A percentile compares a stretch with the other conserved stretches of the same genome.
Evolutionary conservation across 805 yeast genomes (phyloP).

Genomic region (Lipomyces sp.): DNA sequence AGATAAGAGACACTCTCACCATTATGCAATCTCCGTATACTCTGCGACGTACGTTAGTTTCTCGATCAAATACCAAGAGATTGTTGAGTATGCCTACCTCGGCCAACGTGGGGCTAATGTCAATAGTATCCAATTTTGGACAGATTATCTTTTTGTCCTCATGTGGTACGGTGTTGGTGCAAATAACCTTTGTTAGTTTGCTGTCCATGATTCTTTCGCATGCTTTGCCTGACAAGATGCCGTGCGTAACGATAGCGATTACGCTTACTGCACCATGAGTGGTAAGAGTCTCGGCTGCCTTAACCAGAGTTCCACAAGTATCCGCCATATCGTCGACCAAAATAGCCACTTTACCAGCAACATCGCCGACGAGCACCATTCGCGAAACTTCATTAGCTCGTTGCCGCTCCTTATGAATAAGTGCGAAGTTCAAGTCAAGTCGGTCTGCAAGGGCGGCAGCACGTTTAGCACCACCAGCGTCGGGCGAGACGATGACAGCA

Average conservation of each 20-base stretch:
- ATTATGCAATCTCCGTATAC: constrained; percentile 86
- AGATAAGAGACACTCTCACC: constrained; percentile 93
- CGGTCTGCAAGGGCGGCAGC: constrained; percentile 94
- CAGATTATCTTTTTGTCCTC: constrained; percentile 63
- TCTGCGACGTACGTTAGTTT: constrained; percentile 8
- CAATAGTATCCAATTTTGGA: constrained; percentile 76
- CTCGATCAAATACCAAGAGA: neutral
- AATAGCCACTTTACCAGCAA: constrained; percentile 76
- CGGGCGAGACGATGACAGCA: constrained; percentile 90
- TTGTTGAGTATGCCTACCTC: constrained; percentile 58
- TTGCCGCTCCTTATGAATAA: constrained; percentile 94
- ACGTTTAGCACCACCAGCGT: constrained; percentile 98
- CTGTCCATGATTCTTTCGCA: constrained; percentile 70
- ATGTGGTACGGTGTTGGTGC: constrained; percentile 93
- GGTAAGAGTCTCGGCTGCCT: constrained; percentile 87
- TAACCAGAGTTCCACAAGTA: constrained; percentile 94
- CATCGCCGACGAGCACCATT: constrained; percentile 97
- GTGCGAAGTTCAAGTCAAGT: constrained; percentile 88
- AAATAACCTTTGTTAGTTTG: constrained; percentile 72
- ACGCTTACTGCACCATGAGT: constrained; percentile 83
- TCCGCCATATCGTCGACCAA: constrained; percentile 98
- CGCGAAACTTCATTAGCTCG: constrained; percentile 92
- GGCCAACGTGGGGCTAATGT: constrained; percentile 83
- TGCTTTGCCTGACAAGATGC: constrained; percentile 87
- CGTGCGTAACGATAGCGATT: constrained; percentile 94